These are phyloP conservation scores for Xerocomus amazonicus DNA, from an alignment of 1,284 basidiomycete genomes.

Conservation along the genomic window DNA sequence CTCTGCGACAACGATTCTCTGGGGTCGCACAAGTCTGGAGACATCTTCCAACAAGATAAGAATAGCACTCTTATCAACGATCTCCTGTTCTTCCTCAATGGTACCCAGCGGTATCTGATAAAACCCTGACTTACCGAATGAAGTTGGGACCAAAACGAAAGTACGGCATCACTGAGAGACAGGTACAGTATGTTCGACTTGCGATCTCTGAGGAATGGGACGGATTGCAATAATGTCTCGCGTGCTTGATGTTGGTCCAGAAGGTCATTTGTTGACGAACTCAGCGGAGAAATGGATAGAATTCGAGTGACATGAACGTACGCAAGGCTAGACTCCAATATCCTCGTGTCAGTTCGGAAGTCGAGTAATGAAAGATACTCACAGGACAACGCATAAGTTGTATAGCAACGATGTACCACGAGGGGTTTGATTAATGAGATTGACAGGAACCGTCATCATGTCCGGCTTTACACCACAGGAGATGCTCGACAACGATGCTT, in stretches of 20 bases:
- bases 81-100: conserved; percentile 36
- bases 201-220: conserved; percentile 60
- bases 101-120: background rate
- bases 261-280: conserved; percentile 35
- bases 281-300: conserved; percentile 55
- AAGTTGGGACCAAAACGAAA: conserved; percentile 60
- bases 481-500: conserved; percentile 23
- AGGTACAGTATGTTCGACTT: conserved; percentile 49
- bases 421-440: conserved; percentile 41
- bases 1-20: conserved; percentile 33
- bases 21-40: conserved; percentile 46
- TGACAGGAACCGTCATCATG: conserved; percentile 47
- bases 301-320: conserved; percentile 64
- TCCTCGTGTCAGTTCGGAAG: conserved; percentile 1
- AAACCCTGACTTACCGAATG: conserved; percentile 40
- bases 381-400: conserved; percentile 67
- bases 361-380: conserved; percentile 26
- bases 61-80: conserved; percentile 45
- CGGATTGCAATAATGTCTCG: conserved; percentile 45
- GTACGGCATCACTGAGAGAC: conserved; percentile 48
- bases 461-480: conserved; percentile 41
- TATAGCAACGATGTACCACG: conserved; percentile 51
- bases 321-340: conserved; percentile 44
- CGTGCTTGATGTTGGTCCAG: conserved; percentile 46
- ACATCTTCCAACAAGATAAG: conserved; percentile 53